A percentile compares a stretch with the other conserved stretches of the same genome.
These are phyloP conservation scores for Agaricus blazei DNA, from an alignment of 768 basidiomycete genomes.

Conservation along the genomic window DNA sequence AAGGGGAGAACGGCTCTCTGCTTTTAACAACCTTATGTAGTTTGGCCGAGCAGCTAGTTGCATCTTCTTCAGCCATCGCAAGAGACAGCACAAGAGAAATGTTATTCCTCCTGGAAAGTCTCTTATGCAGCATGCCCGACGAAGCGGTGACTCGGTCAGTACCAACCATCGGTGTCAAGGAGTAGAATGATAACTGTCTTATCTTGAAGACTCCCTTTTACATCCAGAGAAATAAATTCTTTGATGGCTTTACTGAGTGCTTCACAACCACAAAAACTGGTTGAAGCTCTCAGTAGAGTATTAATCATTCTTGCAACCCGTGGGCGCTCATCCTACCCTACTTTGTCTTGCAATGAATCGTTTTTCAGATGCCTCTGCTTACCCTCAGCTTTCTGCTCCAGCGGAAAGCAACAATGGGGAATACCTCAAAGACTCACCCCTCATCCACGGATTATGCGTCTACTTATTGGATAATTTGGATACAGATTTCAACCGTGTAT, in stretches of 20 bases:
- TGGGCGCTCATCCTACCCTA: constrained; percentile 26
- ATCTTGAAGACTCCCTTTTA: constrained; percentile 26
- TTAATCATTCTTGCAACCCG: constrained; percentile 52
- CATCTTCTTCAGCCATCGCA: background rate
- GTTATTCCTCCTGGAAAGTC: constrained; percentile 46
- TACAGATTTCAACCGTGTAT: constrained; percentile 34
- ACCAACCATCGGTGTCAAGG: background rate
- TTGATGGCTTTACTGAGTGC: constrained; percentile 44
- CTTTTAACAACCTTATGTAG: constrained; percentile 16
- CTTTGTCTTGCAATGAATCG: background rate
- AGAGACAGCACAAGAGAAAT: constrained; percentile 20
- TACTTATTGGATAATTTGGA: constrained; percentile 39
- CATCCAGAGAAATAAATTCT: constrained; percentile 35
- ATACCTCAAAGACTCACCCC: constrained; percentile 24
- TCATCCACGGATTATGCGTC: constrained; percentile 46
- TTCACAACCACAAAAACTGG: constrained; percentile 46
- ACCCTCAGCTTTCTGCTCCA: constrained; percentile 35
- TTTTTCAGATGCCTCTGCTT: constrained; percentile 35
- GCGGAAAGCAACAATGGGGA: constrained; percentile 5
- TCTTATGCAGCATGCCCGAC: constrained; percentile 44
- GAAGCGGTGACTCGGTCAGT: constrained; percentile 34
- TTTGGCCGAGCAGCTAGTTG: background rate
- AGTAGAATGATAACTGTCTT: constrained; percentile 1
- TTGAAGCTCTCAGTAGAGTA: constrained; percentile 43
- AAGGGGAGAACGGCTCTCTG: constrained; percentile 25